Conservation (phyloP, 805 yeast species). For the Saccharomycopsis sp. region DNA sequence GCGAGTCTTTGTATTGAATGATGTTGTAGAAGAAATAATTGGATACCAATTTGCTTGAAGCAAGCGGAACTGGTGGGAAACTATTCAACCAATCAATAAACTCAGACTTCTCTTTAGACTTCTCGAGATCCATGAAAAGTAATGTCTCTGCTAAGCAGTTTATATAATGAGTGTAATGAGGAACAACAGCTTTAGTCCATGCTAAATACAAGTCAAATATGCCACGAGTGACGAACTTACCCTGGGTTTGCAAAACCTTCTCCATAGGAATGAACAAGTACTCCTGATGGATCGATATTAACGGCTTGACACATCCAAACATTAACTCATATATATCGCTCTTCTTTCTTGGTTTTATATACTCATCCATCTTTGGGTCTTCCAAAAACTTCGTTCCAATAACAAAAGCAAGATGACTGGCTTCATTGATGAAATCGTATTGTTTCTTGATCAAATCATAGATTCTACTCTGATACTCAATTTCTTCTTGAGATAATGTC, state of each 20-base stretch:
- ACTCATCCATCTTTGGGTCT: background rate
- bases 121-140: constrained; percentile 18
- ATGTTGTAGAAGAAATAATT: constrained; percentile 18
- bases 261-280: constrained; percentile 20
- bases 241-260: constrained; percentile 10
- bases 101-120: constrained; percentile 9
- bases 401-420: constrained; percentile 10
- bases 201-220: constrained; percentile 11
- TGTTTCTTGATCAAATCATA: constrained; percentile 19
- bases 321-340: constrained; percentile 6
- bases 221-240: constrained; percentile 16
- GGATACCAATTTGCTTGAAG: constrained; percentile 13
- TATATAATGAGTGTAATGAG: constrained; percentile 14
- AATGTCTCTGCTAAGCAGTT: constrained; percentile 15
- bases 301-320: constrained; percentile 16
- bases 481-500: constrained; percentile 1
- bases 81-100: constrained; percentile 15
- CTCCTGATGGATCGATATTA: constrained; percentile 11
- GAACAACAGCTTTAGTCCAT: constrained; percentile 17
- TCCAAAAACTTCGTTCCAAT: constrained; percentile 14
- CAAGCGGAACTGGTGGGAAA: constrained; percentile 5
- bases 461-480: constrained; percentile 17
- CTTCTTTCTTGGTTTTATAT: constrained; percentile 12
- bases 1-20: constrained; percentile 16
- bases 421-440: constrained; percentile 14